Conservation (phyloP, 208 protist genomes). For the Trypanosoma boissoni region DNA sequence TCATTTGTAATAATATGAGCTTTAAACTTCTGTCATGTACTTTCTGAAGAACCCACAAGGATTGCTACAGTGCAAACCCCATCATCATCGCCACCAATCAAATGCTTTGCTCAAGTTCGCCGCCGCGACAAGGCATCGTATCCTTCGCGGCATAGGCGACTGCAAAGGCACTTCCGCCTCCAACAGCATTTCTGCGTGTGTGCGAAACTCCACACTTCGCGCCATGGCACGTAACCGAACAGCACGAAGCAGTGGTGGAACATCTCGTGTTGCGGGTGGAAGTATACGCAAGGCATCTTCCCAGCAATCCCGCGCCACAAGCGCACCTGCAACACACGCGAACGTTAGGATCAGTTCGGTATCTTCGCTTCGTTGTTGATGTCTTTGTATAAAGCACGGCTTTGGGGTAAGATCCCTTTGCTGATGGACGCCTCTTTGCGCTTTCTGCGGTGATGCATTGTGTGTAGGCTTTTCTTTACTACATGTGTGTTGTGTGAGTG, state of each 20-base stretch:
- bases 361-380: not conserved
- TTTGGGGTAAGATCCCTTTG: no score
- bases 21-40: no score
- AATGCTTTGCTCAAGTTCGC: not conserved
- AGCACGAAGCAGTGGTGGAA: constrained; percentile 14
- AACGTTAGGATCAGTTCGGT: constrained; percentile 13
- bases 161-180: not conserved
- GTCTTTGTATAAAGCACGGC: not conserved
- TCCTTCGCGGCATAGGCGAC: not conserved
- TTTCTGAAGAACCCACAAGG: no score
- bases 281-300: constrained; percentile 20
- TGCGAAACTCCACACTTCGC: not conserved
- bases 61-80: no score
- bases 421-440: no score
- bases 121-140: not conserved
- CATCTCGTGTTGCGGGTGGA: not conserved
- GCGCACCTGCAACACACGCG: constrained; percentile 23
- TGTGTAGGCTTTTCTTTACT: no score
- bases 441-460: no score
- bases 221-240: constrained; percentile 19
- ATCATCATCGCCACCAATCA: no score
- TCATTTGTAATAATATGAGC: no score
- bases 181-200: constrained; percentile 15
- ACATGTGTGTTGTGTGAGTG: no score
- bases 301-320: constrained; percentile 24